phyloP scores from a whole-genome alignment of 2,329 filamentous ascomycete species.

The Aphanocladium album region DNA sequence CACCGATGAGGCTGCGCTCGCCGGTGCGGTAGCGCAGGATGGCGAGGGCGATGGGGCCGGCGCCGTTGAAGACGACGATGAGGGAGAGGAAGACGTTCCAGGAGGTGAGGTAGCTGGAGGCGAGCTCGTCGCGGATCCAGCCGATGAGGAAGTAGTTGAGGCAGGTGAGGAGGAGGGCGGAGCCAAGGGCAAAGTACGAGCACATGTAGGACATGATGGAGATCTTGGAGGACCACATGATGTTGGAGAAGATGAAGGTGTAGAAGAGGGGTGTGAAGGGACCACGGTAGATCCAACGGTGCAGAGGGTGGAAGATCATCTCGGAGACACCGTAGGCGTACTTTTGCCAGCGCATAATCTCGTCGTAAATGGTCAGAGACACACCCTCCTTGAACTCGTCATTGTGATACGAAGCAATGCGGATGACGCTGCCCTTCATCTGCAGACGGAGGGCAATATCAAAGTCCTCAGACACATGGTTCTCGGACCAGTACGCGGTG shows the following conservation, averaged over 20 bases:
- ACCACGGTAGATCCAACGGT: slow-evolving; percentile 55
- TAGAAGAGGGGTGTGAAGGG: slow-evolving; percentile 63
- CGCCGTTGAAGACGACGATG: slow-evolving; percentile 58
- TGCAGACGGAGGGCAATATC: slow-evolving; percentile 71
- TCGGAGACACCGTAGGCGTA: slow-evolving; percentile 69
- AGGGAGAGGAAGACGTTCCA: slow-evolving; percentile 61
- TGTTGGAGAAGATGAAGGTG: slow-evolving; percentile 54
- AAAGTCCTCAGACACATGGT: slow-evolving; percentile 72
- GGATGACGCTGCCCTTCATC: slow-evolving; percentile 61
- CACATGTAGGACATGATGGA: slow-evolving; percentile 68
- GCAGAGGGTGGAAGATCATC: slow-evolving; percentile 63
- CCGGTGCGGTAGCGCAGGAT: slow-evolving; percentile 58
- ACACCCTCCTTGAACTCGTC: slow-evolving; percentile 71
- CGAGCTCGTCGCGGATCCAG: slow-evolving; percentile 63
- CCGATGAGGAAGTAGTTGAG: slow-evolving; percentile 68
- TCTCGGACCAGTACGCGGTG: slow-evolving; percentile 69
- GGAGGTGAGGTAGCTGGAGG: slow-evolving; percentile 63
- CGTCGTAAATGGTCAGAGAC: slow-evolving; percentile 67
- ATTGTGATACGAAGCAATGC: slow-evolving; percentile 63
- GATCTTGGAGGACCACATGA: slow-evolving; percentile 61
- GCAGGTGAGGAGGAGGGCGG: slow-evolving; percentile 60
- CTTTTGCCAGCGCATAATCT: slow-evolving; percentile 68
- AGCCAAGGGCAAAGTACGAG: slow-evolving; percentile 67
- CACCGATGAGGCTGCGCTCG: slow-evolving; percentile 43
- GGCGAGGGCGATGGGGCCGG: slow-evolving; percentile 57